Base-by-base conservation (phyloP, 2,329 filamentous ascomycete species). In the Mariannaea sp. region DNA sequence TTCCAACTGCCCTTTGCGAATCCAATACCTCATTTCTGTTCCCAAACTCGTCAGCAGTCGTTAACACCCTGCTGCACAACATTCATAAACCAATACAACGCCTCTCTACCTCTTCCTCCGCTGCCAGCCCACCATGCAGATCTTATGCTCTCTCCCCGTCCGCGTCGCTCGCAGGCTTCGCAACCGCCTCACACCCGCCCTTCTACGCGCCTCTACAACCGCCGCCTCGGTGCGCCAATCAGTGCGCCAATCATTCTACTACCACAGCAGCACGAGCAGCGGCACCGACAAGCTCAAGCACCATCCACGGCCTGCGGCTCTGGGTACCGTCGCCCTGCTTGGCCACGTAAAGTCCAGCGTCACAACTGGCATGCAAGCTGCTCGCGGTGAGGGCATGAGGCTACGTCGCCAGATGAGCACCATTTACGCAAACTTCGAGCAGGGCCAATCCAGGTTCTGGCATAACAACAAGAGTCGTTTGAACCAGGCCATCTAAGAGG, bases 191-290 rank as follows among this genome's bases (percentile, higher is more conserved):
- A 35, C 24, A 4, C 53, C 53, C 9, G 43, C 49, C 32, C 35
- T 65, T 14, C 49, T 65, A 44, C 56, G 51, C 42, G 59, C 61
- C n/a, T 56, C 53, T 8, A 52, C 59, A 17, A 59, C 62, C 22
- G 54, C 54, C 19, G 55, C 62, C 36, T 65, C 62, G n/a, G 49
- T 65, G 33, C 53, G 62, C 44, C 54, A 63, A 36, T 65, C 62
- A 16, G 50, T 65, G 26, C 49, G 62, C 47, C 58, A 64, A 44
- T 65, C 62, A 17, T 47, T 65, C 24, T 59, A 59, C 41, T 60
- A 56, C 57, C 47, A 55, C 38, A 53, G 53, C 20, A 48, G 24
- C 45, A 9, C 19, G 13, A 29, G 35, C 36, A 6, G 17, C 13
- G 46, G 46, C 35, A 54, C 60, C 42, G 60, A 59, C 30, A 62